Evolutionary conservation across 2,329 filamentous ascomycete genomes (phyloP).

Genomic region (Aspergillus sp.): DNA sequence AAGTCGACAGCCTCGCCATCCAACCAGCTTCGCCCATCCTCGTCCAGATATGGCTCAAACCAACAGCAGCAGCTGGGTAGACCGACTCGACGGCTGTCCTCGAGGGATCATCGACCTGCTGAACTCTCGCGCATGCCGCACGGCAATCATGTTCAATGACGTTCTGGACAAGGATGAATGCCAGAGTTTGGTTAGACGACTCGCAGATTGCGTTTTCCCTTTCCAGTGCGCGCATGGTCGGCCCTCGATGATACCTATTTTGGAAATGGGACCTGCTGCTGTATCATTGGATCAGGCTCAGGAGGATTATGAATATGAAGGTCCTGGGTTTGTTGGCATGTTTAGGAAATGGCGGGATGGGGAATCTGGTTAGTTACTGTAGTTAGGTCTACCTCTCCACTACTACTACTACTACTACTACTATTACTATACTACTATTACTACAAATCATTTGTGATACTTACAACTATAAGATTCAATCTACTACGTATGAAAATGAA

Average conservation of each 20-base stretch:
- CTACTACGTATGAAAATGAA: background rate
- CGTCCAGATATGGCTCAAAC: background rate
- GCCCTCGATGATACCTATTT: constrained; percentile 50
- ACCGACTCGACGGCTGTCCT: constrained; percentile 69
- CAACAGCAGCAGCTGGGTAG: constrained; percentile 54
- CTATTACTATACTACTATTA: too few species aligned
- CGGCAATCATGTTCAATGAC: constrained; percentile 56
- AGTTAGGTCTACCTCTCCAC: too few species aligned
- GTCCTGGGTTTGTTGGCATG: constrained; percentile 11
- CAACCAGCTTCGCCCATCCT: background rate
- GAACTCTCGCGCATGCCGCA: constrained; percentile 53
- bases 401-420: too few species aligned
- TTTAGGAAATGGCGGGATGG: constrained; percentile 16
- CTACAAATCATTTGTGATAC: too few species aligned
- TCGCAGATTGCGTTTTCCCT: constrained; percentile 49
- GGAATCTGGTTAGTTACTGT: background rate
- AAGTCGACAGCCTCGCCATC: constrained; percentile 11
- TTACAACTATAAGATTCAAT: too few species aligned
- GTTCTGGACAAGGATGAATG: constrained; percentile 42
- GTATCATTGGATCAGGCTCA: background rate
- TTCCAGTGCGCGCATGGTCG: constrained; percentile 56
- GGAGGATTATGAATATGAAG: constrained; percentile 7
- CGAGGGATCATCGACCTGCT: constrained; percentile 68
- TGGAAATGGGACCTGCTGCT: constrained; percentile 30
- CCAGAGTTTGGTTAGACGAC: constrained; percentile 36